Conservation (phyloP, 768 basidiomycete species). For the Astraeus odoratus region DNA sequence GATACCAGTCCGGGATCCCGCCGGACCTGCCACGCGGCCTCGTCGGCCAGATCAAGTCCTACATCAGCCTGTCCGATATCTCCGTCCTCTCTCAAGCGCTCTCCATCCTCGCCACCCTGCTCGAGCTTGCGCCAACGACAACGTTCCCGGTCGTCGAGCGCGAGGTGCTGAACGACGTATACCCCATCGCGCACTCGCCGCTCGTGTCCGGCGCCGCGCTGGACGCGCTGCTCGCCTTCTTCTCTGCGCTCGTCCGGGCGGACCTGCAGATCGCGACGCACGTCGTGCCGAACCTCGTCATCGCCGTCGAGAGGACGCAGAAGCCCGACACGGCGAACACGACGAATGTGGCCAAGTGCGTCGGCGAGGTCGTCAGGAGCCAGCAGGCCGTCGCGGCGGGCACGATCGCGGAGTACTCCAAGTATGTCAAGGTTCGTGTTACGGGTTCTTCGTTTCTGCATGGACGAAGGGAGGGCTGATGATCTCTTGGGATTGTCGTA, state of each 20-base stretch:
- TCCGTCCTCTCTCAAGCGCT: slow-evolving; percentile 70
- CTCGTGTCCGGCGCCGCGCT: slow-evolving; percentile 69
- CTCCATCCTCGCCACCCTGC: slow-evolving; percentile 55
- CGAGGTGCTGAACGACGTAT: slow-evolving; percentile 60
- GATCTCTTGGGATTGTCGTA: background rate
- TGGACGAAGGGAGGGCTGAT: background rate
- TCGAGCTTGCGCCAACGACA: slow-evolving; percentile 55
- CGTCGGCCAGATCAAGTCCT: slow-evolving; percentile 67
- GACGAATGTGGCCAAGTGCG: slow-evolving; percentile 75
- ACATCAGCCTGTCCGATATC: slow-evolving; percentile 71
- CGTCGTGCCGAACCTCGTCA: slow-evolving; percentile 69
- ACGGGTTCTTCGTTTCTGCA: background rate
- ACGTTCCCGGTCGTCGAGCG: slow-evolving; percentile 75
- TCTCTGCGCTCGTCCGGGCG: slow-evolving; percentile 71
- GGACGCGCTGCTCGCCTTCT: slow-evolving; percentile 80
- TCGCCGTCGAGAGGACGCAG: slow-evolving; percentile 55
- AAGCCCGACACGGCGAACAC: slow-evolving; percentile 49
- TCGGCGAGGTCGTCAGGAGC: slow-evolving; percentile 75
- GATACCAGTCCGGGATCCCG: slow-evolving; percentile 46
- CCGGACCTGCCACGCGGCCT: slow-evolving; percentile 52
- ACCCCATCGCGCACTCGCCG: slow-evolving; percentile 70
- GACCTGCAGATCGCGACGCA: slow-evolving; percentile 80
- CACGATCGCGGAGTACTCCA: slow-evolving; percentile 80
- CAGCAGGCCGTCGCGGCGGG: slow-evolving; percentile 69
- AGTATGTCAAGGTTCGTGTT: slow-evolving; percentile 59